Evolutionary conservation across 352 stramenopile genomes (phyloP), one percentile per base, ranked within the genome.

Genomic region (Plasmopara muralis): DNA sequence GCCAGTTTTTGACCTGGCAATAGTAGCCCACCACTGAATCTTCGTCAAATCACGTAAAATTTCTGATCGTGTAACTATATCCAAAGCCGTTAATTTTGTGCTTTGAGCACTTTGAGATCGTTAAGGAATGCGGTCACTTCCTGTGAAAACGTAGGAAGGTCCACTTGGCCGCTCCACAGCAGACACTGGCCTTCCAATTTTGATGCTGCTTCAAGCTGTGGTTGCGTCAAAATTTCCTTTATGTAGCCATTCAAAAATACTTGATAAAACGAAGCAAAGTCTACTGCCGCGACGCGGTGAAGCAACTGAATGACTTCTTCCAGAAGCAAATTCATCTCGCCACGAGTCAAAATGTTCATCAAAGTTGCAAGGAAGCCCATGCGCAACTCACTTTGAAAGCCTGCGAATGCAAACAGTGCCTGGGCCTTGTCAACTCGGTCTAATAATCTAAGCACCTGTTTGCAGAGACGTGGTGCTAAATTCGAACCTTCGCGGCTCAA

Each of bases 241-340:
- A 83, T 68, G 55, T 85, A 88, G 29, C 50, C 44, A 2, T 68
- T 60, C 20, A 92, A 48, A 49, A 87, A 89, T 2, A 73, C 57
- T 46, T 87, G 74, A 47, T 86, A 89, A 60, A 92, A 92, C 7
- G 74, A 86, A 28, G 68, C 49, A 52, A 89, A 87, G 53, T 92
- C 74, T n/a, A 83, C 81, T 6, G 67, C 64, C 3, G 78, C 77
- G 14, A 92, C 72, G 29, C 77, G 77, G 47, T 86, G 72, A 31
- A 92, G 66, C 43, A 92, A 42, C 47, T 71, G 64, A 37, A 87
- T 83, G 34, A 83, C 66, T 55, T 92, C 81, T 20, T 92, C 81
- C 35, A 85, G 76, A 16, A 92, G 69, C 39, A 92, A 31, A 43
- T 87, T 88, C 74, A 92, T 78, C 53, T 89, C 78, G 18, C 81